Evolutionary conservation across 768 basidiomycete species (phyloP).

Genomic region (Cyclocybe aegerita): DNA sequence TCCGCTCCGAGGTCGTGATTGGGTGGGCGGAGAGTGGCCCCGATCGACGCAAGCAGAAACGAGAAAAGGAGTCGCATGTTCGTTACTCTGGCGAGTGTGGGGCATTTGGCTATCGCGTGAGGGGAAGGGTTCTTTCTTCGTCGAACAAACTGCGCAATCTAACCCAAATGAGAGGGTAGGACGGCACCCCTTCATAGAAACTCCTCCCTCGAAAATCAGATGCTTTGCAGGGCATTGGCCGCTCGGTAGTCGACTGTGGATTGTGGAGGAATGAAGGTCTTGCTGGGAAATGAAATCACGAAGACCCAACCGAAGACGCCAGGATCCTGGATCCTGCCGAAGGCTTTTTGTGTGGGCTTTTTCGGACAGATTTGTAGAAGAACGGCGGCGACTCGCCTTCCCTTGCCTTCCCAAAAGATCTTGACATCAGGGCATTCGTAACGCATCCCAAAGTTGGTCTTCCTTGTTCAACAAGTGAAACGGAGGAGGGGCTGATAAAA

Average conservation of each 20-base stretch:
- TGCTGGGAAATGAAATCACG: conserved; percentile 10
- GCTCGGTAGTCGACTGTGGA: no score
- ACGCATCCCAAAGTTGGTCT: no score
- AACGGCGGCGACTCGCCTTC: background rate
- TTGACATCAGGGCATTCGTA: no score
- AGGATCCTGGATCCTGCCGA: conserved; percentile 6
- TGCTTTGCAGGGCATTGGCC: no score
- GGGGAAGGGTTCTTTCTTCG: background rate
- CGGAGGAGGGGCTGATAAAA: no score
- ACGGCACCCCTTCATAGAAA: no score
- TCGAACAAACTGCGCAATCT: conserved; percentile 18
- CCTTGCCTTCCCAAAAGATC: background rate
- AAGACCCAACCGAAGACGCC: background rate
- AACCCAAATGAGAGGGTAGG: conserved; percentile 9
- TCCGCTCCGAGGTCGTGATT: conserved; percentile 7
- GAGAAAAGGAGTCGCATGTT: background rate
- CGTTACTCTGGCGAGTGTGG: conserved; percentile 12
- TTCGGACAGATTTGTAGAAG: background rate
- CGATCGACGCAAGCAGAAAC: no score
- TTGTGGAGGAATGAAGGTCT: conserved; percentile 20
- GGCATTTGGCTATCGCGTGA: conserved; percentile 8
- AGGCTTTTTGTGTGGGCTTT: conserved; percentile 3
- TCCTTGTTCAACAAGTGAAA: no score
- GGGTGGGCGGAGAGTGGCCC: no score
- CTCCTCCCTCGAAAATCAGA: no score